Evolutionary conservation across 345 rosid genomes (phyloP).

Genomic region (Litchi chinensis): DNA sequence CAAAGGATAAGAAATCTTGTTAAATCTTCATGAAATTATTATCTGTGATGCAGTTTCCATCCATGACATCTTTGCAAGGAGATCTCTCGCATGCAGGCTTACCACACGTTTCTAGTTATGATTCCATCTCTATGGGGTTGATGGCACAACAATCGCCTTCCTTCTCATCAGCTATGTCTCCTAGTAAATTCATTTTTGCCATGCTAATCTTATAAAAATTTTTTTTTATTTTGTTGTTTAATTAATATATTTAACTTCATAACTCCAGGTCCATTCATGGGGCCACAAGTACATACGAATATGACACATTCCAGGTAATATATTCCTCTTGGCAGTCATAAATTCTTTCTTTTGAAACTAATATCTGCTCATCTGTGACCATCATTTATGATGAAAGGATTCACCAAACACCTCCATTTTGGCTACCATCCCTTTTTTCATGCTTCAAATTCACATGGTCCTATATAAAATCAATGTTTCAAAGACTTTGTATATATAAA

Average conservation of each 20-base stretch:
- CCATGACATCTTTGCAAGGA: conserved; percentile 44
- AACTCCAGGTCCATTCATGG: conserved; percentile 46
- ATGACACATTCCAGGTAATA: conserved; percentile 47
- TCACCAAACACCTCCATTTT: background rate
- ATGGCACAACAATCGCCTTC: conserved; percentile 45
- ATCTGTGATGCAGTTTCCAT: conserved; percentile 44
- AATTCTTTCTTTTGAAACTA: background rate
- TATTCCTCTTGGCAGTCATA: conserved; percentile 15
- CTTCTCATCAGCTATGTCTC: conserved; percentile 31
- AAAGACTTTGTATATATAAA: background rate
- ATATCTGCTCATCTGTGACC: background rate
- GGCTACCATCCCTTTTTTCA: background rate
- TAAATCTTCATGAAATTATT: background rate
- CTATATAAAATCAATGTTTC: background rate
- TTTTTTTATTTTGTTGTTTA: background rate
- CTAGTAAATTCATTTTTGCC: conserved; percentile 37
- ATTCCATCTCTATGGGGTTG: conserved; percentile 33
- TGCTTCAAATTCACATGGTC: background rate
- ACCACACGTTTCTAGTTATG: conserved; percentile 30
- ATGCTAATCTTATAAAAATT: conserved; percentile 1
- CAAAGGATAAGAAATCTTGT: conserved; percentile 3
- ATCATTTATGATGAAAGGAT: background rate
- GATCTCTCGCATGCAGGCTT: conserved; percentile 33
- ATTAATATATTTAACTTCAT: conserved; percentile 17
- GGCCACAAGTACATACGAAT: conserved; percentile 40